A percentile compares a stretch with the other conserved stretches of the same genome.
Conservation (phyloP, 2,329 filamentous ascomycete species). For the Grosmannia clavigera region DNA sequence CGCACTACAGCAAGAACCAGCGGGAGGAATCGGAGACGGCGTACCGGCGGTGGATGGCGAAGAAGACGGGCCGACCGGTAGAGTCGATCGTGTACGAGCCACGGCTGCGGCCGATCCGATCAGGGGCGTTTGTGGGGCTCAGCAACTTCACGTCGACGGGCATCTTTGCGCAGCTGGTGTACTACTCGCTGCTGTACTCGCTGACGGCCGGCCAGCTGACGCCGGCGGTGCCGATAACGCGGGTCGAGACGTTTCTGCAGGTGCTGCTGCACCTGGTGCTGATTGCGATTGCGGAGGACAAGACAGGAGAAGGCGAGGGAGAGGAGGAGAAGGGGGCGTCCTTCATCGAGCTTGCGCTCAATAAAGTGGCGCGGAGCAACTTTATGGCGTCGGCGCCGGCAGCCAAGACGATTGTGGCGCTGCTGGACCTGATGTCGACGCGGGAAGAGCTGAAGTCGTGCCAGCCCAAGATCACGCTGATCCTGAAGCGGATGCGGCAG, state of each 20-base stretch:
- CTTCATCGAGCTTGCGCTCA: slow-evolving; percentile 62
- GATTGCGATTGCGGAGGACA: slow-evolving; percentile 76
- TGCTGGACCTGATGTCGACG: slow-evolving; percentile 48
- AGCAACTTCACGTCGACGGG: slow-evolving; percentile 71
- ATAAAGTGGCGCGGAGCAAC: slow-evolving; percentile 47
- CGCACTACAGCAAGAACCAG: slow-evolving; percentile 94
- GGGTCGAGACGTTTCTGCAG: slow-evolving; percentile 84
- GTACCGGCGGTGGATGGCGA: slow-evolving; percentile 77
- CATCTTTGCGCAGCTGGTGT: slow-evolving; percentile 81
- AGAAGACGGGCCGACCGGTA: slow-evolving; percentile 67
- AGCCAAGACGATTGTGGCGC: slow-evolving; percentile 49
- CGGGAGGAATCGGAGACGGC: slow-evolving; percentile 87
- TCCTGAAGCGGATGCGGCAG: slow-evolving; percentile 75
- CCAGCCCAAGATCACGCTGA: slow-evolving; percentile 70
- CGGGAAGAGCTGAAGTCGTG: slow-evolving; percentile 71
- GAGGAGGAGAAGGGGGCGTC: slow-evolving; percentile 31
- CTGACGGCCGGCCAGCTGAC: slow-evolving; percentile 56
- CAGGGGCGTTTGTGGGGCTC: slow-evolving; percentile 65
- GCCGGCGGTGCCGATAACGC: slow-evolving; percentile 63
- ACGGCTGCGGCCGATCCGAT: slow-evolving; percentile 60
- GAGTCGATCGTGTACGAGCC: slow-evolving; percentile 90
- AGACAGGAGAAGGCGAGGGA: slow-evolving; percentile 27
- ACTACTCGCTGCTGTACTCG: slow-evolving; percentile 75
- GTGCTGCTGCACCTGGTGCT: slow-evolving; percentile 80
- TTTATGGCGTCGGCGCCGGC: slow-evolving; percentile 36